phyloP scores from a whole-genome alignment of 495 filamentous ascomycete genomes.

The Margaritispora aquatica region DNA sequence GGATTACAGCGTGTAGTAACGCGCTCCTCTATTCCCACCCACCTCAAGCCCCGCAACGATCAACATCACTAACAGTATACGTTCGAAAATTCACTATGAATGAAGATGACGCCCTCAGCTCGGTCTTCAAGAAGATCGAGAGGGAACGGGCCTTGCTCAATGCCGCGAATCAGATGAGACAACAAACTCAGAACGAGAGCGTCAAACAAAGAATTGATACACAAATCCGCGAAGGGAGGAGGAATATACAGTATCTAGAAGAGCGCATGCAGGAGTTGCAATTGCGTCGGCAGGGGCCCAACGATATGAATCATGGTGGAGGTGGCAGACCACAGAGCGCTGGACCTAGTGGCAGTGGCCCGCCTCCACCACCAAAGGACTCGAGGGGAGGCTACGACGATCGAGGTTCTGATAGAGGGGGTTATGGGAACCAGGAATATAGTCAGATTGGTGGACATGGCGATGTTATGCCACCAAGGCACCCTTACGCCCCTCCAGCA shows the following conservation, averaged over 20 bases:
- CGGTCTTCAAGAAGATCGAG: slow-evolving; percentile 96
- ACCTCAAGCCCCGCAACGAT: too few species aligned
- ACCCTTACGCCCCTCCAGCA: slow-evolving; percentile 71
- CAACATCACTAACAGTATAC: too few species aligned
- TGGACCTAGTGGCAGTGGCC: slow-evolving; percentile 36
- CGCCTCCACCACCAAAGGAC: slow-evolving; percentile 64
- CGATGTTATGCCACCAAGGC: slow-evolving; percentile 75
- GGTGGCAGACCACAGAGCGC: slow-evolving; percentile 29
- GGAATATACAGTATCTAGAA: slow-evolving; percentile 93
- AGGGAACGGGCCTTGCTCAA: slow-evolving; percentile 93
- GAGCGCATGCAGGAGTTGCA: slow-evolving; percentile 83
- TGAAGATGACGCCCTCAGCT: slow-evolving; percentile 76
- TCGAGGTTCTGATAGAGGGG: slow-evolving; percentile 28
- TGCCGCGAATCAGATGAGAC: slow-evolving; percentile 89
- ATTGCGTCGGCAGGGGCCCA: slow-evolving; percentile 63
- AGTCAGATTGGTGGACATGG: slow-evolving; percentile 43
- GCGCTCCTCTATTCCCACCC: too few species aligned
- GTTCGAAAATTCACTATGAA: slow-evolving; percentile 64
- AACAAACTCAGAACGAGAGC: slow-evolving; percentile 84
- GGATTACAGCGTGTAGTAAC: slow-evolving; percentile 14
- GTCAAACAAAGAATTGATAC: slow-evolving; percentile 84
- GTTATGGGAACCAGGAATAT: slow-evolving; percentile 37
- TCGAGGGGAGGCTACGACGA: slow-evolving; percentile 29
- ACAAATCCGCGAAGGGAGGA: slow-evolving; percentile 86
- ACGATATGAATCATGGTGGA: slow-evolving; percentile 51